phyloP scores from a whole-genome alignment of 2,329 filamentous ascomycete genomes.

The Botryosphaeria dothidea region DNA sequence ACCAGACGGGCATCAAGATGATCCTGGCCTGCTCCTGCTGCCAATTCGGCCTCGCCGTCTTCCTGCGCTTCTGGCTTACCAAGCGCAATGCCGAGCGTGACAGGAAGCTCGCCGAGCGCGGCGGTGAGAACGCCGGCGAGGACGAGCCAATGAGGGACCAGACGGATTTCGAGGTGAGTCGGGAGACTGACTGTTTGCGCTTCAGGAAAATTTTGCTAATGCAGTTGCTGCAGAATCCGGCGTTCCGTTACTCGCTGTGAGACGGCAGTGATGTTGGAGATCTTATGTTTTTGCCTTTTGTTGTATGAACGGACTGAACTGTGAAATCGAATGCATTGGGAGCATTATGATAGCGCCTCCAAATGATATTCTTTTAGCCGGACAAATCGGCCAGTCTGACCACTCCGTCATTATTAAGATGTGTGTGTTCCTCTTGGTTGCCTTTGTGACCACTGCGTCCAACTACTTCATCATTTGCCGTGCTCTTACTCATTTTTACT shows the following conservation, averaged over 20 bases:
- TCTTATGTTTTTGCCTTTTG: not conserved
- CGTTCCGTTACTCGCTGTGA: constrained; percentile 18
- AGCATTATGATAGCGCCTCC: not conserved
- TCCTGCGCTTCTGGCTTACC: constrained; percentile 38
- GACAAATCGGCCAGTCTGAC: too few species aligned
- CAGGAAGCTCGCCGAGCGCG: constrained; percentile 1
- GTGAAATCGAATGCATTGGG: not conserved
- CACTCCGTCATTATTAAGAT: too few species aligned
- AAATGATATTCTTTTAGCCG: too few species aligned
- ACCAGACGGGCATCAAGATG: constrained; percentile 55
- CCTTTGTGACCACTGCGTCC: too few species aligned
- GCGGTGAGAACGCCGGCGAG: not conserved
- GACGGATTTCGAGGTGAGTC: constrained; percentile 19
- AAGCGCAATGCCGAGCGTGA: constrained; percentile 44
- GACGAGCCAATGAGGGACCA: constrained; percentile 10
- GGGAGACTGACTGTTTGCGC: too few species aligned
- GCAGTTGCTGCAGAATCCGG: not conserved
- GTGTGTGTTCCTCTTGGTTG: too few species aligned
- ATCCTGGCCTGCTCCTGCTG: constrained; percentile 49
- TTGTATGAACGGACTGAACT: not conserved
- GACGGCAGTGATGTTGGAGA: not conserved
- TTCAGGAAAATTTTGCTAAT: not conserved
- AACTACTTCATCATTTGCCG: too few species aligned
- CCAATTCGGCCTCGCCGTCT: constrained; percentile 43
- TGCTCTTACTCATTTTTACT: too few species aligned